A percentile compares a stretch with the other conserved stretches of the same genome.
Evolutionary conservation across 164 flowering plant species (phyloP).

Genomic region (Taxillus chinensis): DNA sequence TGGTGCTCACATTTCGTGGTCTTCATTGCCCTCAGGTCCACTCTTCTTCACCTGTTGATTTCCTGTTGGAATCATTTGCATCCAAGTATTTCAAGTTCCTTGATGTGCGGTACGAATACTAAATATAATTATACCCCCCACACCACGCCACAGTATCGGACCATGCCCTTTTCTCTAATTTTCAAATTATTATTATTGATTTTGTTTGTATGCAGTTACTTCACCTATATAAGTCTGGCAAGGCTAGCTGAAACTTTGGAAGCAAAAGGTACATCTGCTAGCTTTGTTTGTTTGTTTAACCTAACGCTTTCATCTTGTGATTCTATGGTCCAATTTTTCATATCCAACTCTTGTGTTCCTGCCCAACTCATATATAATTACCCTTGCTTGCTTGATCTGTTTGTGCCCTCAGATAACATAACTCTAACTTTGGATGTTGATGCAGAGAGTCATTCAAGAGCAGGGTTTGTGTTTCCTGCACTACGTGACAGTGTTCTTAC

Average conservation of each 20-base stretch:
- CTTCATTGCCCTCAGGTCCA: constrained; percentile 37
- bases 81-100: constrained; percentile 73
- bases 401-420: constrained; percentile 3
- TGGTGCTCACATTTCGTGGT: not conserved
- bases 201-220: constrained; percentile 44
- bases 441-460: constrained; percentile 15
- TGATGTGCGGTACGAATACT: constrained; percentile 66
- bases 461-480: constrained; percentile 31
- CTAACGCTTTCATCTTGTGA: not conserved
- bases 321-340: not conserved
- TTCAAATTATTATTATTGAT: too few relatives aligned
- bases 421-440: constrained; percentile 4
- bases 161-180: too few relatives aligned
- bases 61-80: constrained; percentile 35
- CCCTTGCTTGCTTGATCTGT: not conserved
- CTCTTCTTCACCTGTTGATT: constrained; percentile 32
- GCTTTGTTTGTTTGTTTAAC: not conserved
- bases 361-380: too few relatives aligned
- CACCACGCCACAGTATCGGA: too few relatives aligned
- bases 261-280: constrained; percentile 30
- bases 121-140: not conserved
- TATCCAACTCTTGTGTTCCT: too few relatives aligned
- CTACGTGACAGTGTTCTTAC: not conserved
- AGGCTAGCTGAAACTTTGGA: constrained; percentile 44
- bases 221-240: constrained; percentile 64